phyloP scores from a whole-genome alignment of 176 grass and related monocot genomes.

The Musa schizocarpa region DNA sequence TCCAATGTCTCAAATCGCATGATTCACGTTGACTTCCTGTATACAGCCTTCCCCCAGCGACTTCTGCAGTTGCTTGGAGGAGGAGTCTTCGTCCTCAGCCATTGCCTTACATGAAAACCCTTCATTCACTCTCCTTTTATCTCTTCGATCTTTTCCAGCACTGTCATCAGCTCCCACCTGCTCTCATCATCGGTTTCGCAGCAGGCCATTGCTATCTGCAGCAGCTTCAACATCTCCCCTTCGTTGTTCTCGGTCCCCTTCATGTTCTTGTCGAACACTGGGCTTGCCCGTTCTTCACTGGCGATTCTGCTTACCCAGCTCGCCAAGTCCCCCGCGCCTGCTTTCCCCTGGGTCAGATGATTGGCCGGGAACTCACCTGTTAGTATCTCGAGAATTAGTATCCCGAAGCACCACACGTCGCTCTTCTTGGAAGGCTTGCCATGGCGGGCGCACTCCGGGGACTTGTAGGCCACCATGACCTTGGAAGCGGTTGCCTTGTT shows the following conservation, averaged over 20 bases:
- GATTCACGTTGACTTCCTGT: too few species aligned
- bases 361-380: constrained; percentile 75
- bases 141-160: constrained; percentile 53
- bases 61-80: background rate
- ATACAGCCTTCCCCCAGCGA: background rate
- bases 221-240: constrained; percentile 78
- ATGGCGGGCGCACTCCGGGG: constrained; percentile 49
- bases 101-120: background rate
- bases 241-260: constrained; percentile 29
- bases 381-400: constrained; percentile 63
- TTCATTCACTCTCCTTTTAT: constrained; percentile 25
- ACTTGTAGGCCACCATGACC: constrained; percentile 93
- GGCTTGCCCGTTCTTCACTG: constrained; percentile 51
- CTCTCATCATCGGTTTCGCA: constrained; percentile 46
- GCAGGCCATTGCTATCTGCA: constrained; percentile 66
- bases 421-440: constrained; percentile 58
- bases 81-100: background rate
- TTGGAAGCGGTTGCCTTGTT: constrained; percentile 42
- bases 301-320: constrained; percentile 75
- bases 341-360: constrained; percentile 44
- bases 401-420: constrained; percentile 91
- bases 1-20: background rate
- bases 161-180: constrained; percentile 51
- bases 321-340: constrained; percentile 38
- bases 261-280: constrained; percentile 77